These are phyloP conservation scores for Albugo laibachii DNA, from an alignment of 352 stramenopile species.

Conservation along the genomic window DNA sequence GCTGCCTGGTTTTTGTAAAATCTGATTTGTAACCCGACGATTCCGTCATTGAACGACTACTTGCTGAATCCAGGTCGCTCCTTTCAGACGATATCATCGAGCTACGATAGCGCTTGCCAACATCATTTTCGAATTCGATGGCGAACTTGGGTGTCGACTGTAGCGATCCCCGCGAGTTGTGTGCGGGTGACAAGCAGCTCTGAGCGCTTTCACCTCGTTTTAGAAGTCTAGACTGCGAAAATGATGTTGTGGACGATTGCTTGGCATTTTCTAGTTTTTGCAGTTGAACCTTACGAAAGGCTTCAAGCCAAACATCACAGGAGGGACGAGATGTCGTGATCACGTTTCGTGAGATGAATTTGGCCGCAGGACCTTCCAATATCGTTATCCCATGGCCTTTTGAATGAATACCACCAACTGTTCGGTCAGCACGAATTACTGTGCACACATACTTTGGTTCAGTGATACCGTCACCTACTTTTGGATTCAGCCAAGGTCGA, in stretches of 20 bases:
- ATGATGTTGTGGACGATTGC: too few species aligned
- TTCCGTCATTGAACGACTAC: too few species aligned
- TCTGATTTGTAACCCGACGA: slow-evolving; percentile 5
- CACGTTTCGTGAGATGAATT: neutral
- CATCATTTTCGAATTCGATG: slow-evolving; percentile 1
- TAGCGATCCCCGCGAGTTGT: too few species aligned
- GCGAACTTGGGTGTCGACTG: slow-evolving; percentile 22
- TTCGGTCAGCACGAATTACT: slow-evolving; percentile 25
- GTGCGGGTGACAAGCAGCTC: too few species aligned
- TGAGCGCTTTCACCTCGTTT: too few species aligned
- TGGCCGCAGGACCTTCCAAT: slow-evolving; percentile 6
- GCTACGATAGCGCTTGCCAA: too few species aligned
- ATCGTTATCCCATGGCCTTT: slow-evolving; percentile 26
- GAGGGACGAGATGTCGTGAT: neutral
- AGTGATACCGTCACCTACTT: slow-evolving; percentile 12
- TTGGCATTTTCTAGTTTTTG: too few species aligned
- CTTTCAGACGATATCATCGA: too few species aligned
- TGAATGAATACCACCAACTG: slow-evolving; percentile 5
- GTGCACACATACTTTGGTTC: slow-evolving; percentile 20
- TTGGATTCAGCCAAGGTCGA: slow-evolving; percentile 15
- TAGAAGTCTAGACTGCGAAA: too few species aligned
- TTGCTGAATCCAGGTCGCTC: too few species aligned
- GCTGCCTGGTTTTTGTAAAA: slow-evolving; percentile 11
- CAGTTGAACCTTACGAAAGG: too few species aligned
- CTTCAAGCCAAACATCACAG: too few species aligned